Percentiles rank a stretch among this genome's conserved stretches.
Conservation (phyloP, 129 eudicot species). For the Scalesia atractyloides region DNA sequence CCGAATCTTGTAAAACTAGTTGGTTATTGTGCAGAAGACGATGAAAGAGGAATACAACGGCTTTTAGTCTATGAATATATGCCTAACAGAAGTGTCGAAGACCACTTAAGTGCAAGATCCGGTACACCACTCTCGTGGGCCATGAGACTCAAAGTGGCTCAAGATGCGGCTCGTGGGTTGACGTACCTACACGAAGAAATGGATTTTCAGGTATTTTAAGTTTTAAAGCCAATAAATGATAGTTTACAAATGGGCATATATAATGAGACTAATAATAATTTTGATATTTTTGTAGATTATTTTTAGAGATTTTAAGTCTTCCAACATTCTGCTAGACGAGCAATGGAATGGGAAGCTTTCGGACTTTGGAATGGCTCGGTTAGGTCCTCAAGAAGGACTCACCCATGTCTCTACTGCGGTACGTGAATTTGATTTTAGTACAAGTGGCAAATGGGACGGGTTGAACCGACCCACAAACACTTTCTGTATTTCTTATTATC, state of each 20-base stretch:
- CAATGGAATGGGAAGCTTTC: conserved; percentile 89
- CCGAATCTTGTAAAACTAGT: conserved; percentile 76
- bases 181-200: conserved; percentile 80
- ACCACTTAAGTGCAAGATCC: conserved; percentile 59
- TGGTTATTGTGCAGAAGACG: conserved; percentile 92
- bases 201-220: conserved; percentile 78
- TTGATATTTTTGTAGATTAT: conserved; percentile 52
- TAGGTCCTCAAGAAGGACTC: conserved; percentile 82
- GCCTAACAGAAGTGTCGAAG: conserved; percentile 87
- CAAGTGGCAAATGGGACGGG: neutral
- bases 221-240: neutral
- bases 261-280: neutral
- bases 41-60: conserved; percentile 89
- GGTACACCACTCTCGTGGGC: conserved; percentile 66
- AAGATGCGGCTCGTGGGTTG: conserved; percentile 92
- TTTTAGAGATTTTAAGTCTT: conserved; percentile 86
- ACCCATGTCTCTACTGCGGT: conserved; percentile 94
- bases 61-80: conserved; percentile 77
- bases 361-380: conserved; percentile 87
- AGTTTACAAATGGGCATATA: neutral
- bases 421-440: conserved; percentile 31
- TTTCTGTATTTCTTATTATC: neutral
- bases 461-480: conserved; percentile 7
- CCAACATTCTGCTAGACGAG: conserved; percentile 85
- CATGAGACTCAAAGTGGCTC: conserved; percentile 81